Base-by-base conservation (phyloP, 129 eudicot species). In the Escallonia herrerae region DNA sequence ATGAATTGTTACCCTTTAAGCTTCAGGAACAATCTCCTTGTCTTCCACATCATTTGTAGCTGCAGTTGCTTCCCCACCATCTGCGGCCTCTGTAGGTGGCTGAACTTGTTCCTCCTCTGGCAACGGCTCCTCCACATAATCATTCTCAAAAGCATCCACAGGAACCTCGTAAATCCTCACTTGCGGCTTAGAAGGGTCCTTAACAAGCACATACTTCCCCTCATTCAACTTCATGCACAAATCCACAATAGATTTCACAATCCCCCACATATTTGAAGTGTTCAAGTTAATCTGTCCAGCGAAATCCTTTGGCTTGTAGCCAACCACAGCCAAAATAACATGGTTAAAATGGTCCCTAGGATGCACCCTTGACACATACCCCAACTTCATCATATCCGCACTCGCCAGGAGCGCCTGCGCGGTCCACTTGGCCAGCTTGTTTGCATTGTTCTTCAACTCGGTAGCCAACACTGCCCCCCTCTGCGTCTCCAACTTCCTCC, bases 391-490 rank as follows among this genome's bases (percentile, higher is more conserved):
- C 95, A 86, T 83, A 86, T 89, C 96, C 3, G 96, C 96, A 76
- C 81, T 79, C 40, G 79, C 95, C 81, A 89, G 73, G 3, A 89
- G 72, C 2, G 96, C 81, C 65, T 85, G 95, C 2, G 95, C 87
- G 4, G 96, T 86, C 96, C 96, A 89, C 65, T 89, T 89, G 1
- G 96, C 95, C 52, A 89, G 48, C 80, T 89, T 89, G 68, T 89
- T 86, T 0, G 95, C 90, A 69, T 89, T 89, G 67, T 89, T 89
- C 79, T 89, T 89, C 86, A 89, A 72, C 63, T 89, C 96, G 40
- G 97, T 89, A 2, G 97, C 97, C 76, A 89, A 81, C 10, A 89
- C 97, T 7, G 97, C 97, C 45, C 97, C 97, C 53, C 95, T 74
- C 62, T 89, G 97, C 2, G 97, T 86, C 77, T 89, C 97, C 74